A percentile compares a stretch with the other conserved stretches of the same genome.
These are phyloP conservation scores for Pyrenopolyporus hunteri DNA, from an alignment of 495 filamentous ascomycete species.

Conservation along the genomic window DNA sequence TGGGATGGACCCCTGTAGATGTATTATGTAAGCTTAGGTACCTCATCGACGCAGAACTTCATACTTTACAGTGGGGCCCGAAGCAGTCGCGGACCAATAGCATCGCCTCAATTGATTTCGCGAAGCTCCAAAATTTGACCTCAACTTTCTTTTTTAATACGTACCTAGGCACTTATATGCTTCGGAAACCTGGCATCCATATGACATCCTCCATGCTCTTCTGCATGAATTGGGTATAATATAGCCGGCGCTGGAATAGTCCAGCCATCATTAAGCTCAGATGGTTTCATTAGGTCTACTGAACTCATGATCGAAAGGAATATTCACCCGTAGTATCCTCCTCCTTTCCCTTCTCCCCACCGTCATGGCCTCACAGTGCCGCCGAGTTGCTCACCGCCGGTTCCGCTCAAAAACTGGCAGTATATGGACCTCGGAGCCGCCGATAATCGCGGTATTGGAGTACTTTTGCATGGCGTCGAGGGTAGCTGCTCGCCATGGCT, in stretches of 20 bases:
- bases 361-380: constrained; percentile 46
- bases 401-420: constrained; percentile 41
- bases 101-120: constrained; percentile 9
- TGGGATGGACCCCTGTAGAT: constrained; percentile 35
- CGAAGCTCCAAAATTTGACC: constrained; percentile 7
- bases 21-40: constrained; percentile 1
- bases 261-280: not conserved
- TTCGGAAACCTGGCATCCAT: not conserved
- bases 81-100: constrained; percentile 13
- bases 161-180: too few species aligned
- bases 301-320: constrained; percentile 6
- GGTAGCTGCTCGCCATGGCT: constrained; percentile 29
- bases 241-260: not conserved
- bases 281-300: constrained; percentile 7
- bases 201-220: not conserved
- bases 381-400: constrained; percentile 48
- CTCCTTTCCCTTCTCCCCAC: constrained; percentile 10
- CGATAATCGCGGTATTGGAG: constrained; percentile 47
- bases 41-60: too few species aligned
- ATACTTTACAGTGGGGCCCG: not conserved
- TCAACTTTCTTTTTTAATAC: too few species aligned
- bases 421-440: constrained; percentile 54
- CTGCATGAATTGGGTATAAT: not conserved
- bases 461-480: constrained; percentile 46
- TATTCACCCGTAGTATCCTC: not conserved